A percentile compares a stretch with the other conserved stretches of the same genome.
Conservation (phyloP, 768 basidiomycete species). For the Mycena galopus region DNA sequence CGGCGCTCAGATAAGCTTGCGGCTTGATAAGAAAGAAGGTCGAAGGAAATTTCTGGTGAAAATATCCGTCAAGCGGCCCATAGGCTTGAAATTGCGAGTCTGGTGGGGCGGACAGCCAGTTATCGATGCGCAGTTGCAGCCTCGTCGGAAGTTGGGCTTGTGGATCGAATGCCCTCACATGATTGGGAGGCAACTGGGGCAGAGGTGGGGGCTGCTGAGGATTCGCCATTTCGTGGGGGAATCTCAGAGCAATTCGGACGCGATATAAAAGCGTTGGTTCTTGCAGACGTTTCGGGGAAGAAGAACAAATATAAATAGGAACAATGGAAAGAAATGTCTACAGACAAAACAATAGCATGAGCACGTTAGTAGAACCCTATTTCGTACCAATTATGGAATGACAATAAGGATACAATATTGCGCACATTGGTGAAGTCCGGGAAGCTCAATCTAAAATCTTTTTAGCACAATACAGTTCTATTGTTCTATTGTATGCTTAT, state of each 20-base stretch:
- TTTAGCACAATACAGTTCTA: no score
- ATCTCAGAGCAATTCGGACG: background rate
- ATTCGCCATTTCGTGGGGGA: slow-evolving; percentile 1
- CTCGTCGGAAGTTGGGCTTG: background rate
- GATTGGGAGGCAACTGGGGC: background rate
- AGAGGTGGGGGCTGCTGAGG: background rate
- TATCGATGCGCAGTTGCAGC: slow-evolving; percentile 1
- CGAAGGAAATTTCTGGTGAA: background rate
- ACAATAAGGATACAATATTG: no score
- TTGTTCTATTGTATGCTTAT: no score
- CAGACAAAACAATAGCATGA: background rate
- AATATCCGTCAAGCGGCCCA: background rate
- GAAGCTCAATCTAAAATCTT: no score
- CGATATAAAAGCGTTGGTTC: background rate
- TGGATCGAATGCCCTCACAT: background rate
- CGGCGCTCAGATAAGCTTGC: slow-evolving; percentile 1
- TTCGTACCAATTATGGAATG: background rate
- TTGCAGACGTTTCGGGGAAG: background rate
- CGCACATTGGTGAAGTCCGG: no score
- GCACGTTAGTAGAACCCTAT: background rate
- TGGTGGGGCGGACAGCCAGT: background rate
- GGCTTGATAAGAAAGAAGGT: background rate
- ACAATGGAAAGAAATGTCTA: background rate
- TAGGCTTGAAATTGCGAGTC: background rate
- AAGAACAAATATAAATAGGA: background rate